A percentile compares a stretch with the other conserved stretches of the same genome.
phyloP scores from a whole-genome alignment of 352 stramenopile species.

The Pythium scleroteichum region DNA sequence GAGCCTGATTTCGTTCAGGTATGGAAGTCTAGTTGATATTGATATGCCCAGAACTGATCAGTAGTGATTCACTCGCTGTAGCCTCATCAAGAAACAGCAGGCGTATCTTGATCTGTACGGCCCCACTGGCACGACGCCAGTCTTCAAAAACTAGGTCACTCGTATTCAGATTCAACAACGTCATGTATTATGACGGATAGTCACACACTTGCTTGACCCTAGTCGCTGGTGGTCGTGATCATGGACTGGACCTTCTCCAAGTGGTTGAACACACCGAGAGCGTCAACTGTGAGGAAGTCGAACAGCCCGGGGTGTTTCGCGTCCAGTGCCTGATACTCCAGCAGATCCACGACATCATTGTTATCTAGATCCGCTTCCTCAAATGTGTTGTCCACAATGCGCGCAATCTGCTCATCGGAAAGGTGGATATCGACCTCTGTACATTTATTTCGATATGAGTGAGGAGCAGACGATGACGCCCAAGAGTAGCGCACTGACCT shows the following conservation, averaged over 20 bases:
- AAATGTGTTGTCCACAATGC: conserved; percentile 86
- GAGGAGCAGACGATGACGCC: neutral
- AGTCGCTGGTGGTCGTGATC: conserved; percentile 30
- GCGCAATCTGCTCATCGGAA: conserved; percentile 70
- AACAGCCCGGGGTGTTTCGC: conserved; percentile 82
- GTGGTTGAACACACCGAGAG: conserved; percentile 79
- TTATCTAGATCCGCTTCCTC: conserved; percentile 75
- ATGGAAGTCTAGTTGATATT: neutral
- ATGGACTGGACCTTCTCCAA: conserved; percentile 85
- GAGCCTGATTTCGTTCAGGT: conserved; percentile 71
- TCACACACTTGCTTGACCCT: conserved; percentile 2
- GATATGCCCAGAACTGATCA: neutral
- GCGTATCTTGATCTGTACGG: conserved; percentile 83
- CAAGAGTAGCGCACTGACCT: conserved; percentile 37
- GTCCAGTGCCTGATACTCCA: conserved; percentile 82
- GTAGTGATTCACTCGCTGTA: conserved; percentile 18
- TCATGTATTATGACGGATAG: neutral
- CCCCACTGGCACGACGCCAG: conserved; percentile 77
- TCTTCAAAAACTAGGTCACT: conserved; percentile 25
- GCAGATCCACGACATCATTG: conserved; percentile 76
- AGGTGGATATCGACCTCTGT: conserved; percentile 78
- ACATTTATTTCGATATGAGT: conserved; percentile 2
- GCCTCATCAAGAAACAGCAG: conserved; percentile 84
- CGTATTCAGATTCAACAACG: conserved; percentile 3
- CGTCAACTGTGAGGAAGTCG: conserved; percentile 86